Percentiles rank a stretch among this genome's conserved stretches.
These are phyloP conservation scores for Delphinella strobiligena DNA, from an alignment of 2,329 filamentous ascomycete genomes.

Conservation along the genomic window DNA sequence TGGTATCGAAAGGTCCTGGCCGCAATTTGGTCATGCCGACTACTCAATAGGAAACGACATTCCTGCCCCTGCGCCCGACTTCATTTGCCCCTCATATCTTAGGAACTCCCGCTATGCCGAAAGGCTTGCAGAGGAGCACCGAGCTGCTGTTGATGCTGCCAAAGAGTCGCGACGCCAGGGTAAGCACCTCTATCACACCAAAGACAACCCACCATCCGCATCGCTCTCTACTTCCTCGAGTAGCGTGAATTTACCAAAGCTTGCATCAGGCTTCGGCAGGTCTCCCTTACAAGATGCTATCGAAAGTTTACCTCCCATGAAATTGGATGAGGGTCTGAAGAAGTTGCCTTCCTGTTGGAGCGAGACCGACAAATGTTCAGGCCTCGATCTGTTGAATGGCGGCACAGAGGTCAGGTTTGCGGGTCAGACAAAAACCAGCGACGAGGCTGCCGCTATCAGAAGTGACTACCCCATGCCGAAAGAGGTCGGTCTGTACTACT, in stretches of 20 bases:
- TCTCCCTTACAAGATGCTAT: constrained; percentile 63
- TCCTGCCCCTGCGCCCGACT: constrained; percentile 29
- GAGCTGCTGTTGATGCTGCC: constrained; percentile 33
- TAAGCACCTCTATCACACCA: neutral
- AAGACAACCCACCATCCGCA: constrained; percentile 2
- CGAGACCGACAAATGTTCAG: constrained; percentile 58
- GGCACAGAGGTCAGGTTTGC: constrained; percentile 59
- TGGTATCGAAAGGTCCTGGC: neutral
- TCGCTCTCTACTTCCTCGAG: constrained; percentile 45
- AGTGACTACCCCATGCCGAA: constrained; percentile 77
- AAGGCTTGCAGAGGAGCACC: constrained; percentile 59
- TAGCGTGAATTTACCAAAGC: constrained; percentile 47
- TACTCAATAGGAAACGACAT: neutral
- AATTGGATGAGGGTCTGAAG: constrained; percentile 44
- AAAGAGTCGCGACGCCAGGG: constrained; percentile 3
- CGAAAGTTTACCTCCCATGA: constrained; percentile 52
- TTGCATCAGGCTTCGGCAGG: constrained; percentile 56
- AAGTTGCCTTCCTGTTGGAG: constrained; percentile 77
- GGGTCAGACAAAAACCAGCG: constrained; percentile 44
- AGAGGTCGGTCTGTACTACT: constrained; percentile 92
- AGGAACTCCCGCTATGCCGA: constrained; percentile 65
- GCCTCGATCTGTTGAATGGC: constrained; percentile 62
- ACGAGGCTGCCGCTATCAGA: constrained; percentile 72
- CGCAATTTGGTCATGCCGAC: neutral
- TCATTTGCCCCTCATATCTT: constrained; percentile 80